phyloP scores from a whole-genome alignment of 164 flowering plant species.

The Umbilicus rupestris region DNA sequence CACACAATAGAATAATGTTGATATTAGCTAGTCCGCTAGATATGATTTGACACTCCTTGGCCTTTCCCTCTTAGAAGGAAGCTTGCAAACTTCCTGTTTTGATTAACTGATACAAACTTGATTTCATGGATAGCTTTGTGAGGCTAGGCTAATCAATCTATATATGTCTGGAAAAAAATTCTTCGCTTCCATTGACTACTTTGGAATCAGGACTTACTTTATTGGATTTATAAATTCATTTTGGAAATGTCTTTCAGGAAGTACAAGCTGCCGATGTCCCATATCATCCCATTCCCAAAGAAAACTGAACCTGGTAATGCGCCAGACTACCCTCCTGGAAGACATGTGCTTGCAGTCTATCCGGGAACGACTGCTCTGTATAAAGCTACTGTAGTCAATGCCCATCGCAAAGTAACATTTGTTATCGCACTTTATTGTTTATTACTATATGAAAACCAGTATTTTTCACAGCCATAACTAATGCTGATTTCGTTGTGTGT shows the following conservation, averaged over 20 bases:
- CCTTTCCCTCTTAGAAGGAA: too few species aligned
- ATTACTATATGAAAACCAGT: neutral
- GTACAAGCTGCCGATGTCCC: conserved; percentile 4
- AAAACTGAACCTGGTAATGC: conserved; percentile 1
- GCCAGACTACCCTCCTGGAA: conserved; percentile 3
- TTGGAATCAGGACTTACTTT: neutral
- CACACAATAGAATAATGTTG: too few species aligned
- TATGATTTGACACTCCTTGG: too few species aligned
- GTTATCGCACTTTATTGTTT: neutral
- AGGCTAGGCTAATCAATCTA: neutral
- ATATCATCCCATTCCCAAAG: conserved; percentile 6
- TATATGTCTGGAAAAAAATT: too few species aligned
- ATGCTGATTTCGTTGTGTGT: conserved; percentile 12
- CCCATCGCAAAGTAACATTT: conserved; percentile 59
- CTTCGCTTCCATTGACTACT: neutral
- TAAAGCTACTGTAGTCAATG: conserved; percentile 84
- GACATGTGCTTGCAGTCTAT: conserved; percentile 34
- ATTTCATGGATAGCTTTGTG: too few species aligned
- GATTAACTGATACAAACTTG: too few species aligned
- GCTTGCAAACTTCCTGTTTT: too few species aligned
- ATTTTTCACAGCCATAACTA: conserved; percentile 12
- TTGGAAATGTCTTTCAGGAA: neutral
- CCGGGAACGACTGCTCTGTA: conserved; percentile 88
- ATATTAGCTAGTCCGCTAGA: too few species aligned
- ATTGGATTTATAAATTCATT: neutral